phyloP scores from a whole-genome alignment of 1,284 basidiomycete species.

The Ustanciosporium gigantosporum region DNA sequence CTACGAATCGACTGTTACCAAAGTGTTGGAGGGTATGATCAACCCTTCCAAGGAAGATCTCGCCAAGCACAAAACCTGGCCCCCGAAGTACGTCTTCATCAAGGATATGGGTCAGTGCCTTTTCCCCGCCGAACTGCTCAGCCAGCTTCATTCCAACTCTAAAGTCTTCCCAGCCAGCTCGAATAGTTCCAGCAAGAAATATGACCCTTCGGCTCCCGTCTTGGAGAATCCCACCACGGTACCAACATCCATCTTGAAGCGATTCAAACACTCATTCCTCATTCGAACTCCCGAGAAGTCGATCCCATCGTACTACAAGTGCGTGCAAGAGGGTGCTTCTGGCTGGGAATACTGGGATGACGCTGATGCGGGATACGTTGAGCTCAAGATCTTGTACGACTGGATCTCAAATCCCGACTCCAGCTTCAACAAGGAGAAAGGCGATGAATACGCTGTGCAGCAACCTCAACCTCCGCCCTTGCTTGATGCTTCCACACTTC shows the following conservation, averaged over 20 bases:
- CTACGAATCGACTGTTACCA: slow-evolving; percentile 39
- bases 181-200: slow-evolving; percentile 1
- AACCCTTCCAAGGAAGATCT: slow-evolving; percentile 28
- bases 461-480: slow-evolving; percentile 52
- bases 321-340: slow-evolving; percentile 51
- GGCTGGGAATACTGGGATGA: slow-evolving; percentile 57
- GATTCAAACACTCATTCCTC: slow-evolving; percentile 58
- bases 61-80: slow-evolving; percentile 21
- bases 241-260: slow-evolving; percentile 45
- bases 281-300: slow-evolving; percentile 56
- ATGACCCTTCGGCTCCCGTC: slow-evolving; percentile 22
- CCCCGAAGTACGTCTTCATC: slow-evolving; percentile 50
- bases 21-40: slow-evolving; percentile 33
- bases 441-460: slow-evolving; percentile 13
- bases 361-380: slow-evolving; percentile 51
- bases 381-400: slow-evolving; percentile 53
- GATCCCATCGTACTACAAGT: slow-evolving; percentile 56
- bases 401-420: slow-evolving; percentile 53
- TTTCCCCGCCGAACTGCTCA: slow-evolving; percentile 38
- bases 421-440: slow-evolving; percentile 44
- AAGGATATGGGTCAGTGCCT: slow-evolving; percentile 59
- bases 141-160: slow-evolving; percentile 46
- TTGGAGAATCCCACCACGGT: slow-evolving; percentile 59
- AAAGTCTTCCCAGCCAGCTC: slow-evolving; percentile 39
- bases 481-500: slow-evolving; percentile 45